Evolutionary conservation across 768 basidiomycete species (phyloP), one percentile per base, ranked within the genome.

Genomic region (Collybia sordida): DNA sequence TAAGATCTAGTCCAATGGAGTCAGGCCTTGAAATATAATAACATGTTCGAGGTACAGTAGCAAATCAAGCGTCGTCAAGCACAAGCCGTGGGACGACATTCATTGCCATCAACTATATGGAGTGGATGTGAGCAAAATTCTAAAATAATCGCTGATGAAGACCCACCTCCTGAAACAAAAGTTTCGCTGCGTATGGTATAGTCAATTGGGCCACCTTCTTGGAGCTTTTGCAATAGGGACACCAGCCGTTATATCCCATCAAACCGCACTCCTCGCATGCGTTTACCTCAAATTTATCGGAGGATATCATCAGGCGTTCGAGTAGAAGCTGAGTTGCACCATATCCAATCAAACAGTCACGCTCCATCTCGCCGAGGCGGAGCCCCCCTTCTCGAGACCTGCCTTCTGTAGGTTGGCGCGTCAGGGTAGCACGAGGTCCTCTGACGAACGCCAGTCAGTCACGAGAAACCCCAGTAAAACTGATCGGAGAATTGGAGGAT

Each of bases 281-380:
- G 59, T 96, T 91, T 45, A 97, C 92, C 67, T 97, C 92, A 63
- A 98, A 99, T 61, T 92, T 92, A 71, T 99, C 97, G 19, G 94
- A 97, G 5, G 96, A 98, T 53, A 98, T 95, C 97, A 99, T 99
- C 14, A 99, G 79, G 21, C 97, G 89, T 69, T 99, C 97, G 2
- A 99, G 83, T 27, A 99, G 74, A 39, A 99, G 79, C 61, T 98
- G 96, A 0, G 95, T 96, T 8, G 97, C 97, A n/a, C 97, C 97
- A 60, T 99, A 92, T 35, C 96, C 97, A 61, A 98, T 96, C 36
- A 98, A 75, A 67, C 97, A 99, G 70, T 99, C 97, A 40, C 97
- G 87, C 64, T 99, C 97, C 97, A 99, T 99, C 72, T 99, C 97
- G 43, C 97, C 97, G 14, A 99, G 76, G 40, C 97, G 91, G 55